phyloP scores from a whole-genome alignment of 2,329 filamentous ascomycete genomes.

The Aureobasidium lini region DNA sequence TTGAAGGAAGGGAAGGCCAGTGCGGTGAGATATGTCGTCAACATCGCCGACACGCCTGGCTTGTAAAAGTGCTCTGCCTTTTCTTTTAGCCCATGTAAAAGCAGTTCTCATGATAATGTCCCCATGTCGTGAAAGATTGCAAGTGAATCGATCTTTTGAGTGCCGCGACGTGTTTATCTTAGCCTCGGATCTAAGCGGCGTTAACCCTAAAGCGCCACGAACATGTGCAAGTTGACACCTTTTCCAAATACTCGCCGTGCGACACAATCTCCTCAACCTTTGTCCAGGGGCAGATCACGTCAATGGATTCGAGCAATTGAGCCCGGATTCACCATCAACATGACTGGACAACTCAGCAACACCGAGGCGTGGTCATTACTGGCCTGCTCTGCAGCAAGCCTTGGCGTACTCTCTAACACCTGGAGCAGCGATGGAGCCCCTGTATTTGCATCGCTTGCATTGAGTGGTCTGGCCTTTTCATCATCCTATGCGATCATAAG shows the following conservation, averaged over 20 bases:
- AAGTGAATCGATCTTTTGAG: too few species aligned
- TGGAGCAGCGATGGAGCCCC: conserved; percentile 82
- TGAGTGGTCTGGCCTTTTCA: conserved; percentile 77
- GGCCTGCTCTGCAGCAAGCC: conserved; percentile 59
- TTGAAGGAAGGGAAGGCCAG: conserved; percentile 55
- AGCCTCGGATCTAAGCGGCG: conserved; percentile 6
- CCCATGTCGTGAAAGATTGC: too few species aligned
- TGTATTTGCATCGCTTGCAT: conserved; percentile 76
- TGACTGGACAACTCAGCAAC: conserved; percentile 34
- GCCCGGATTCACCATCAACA: not conserved
- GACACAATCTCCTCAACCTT: not conserved
- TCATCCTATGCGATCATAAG: conserved; percentile 78
- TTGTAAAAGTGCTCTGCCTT: not conserved
- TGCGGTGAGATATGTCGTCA: conserved; percentile 57
- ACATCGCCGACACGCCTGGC: conserved; percentile 41
- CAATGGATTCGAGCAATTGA: not conserved
- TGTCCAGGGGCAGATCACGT: not conserved
- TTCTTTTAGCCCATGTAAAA: too few species aligned
- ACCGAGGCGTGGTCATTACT: conserved; percentile 52
- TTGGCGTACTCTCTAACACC: conserved; percentile 70
- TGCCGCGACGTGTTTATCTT: not conserved
- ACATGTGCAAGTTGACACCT: conserved; percentile 10
- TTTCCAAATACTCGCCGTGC: not conserved
- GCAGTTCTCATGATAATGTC: too few species aligned
- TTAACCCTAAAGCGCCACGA: not conserved